Conservation (phyloP, 495 filamentous ascomycete genomes). For the Thermothielavioides terrestris region DNA sequence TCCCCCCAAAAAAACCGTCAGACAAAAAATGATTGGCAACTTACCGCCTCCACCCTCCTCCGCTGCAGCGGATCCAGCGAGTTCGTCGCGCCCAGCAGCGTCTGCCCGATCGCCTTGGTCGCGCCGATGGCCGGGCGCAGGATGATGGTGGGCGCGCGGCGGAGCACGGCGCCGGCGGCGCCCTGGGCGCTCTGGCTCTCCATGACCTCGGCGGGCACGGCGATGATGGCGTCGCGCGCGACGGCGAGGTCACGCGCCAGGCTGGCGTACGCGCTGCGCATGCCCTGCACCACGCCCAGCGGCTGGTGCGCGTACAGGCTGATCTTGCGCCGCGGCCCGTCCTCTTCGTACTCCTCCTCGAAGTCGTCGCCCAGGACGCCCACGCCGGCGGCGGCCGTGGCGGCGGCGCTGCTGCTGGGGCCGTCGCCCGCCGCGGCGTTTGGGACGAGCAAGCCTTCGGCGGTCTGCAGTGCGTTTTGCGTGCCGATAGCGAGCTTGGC, state of each 20-base stretch:
- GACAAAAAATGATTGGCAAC: slow-evolving; percentile 22
- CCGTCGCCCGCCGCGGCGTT: slow-evolving; percentile 28
- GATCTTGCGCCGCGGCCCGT: slow-evolving; percentile 35
- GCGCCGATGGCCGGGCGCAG: slow-evolving; percentile 85
- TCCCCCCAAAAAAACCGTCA: background rate
- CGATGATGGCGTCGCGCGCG: slow-evolving; percentile 83
- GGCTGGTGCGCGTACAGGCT: slow-evolving; percentile 92
- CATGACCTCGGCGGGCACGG: slow-evolving; percentile 84
- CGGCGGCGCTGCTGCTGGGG: slow-evolving; percentile 18
- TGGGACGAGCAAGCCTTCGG: slow-evolving; percentile 64
- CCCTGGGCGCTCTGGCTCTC: slow-evolving; percentile 78
- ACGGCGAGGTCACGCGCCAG: slow-evolving; percentile 79
- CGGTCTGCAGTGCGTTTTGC: slow-evolving; percentile 79
- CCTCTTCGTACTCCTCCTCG: slow-evolving; percentile 58
- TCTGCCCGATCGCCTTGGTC: slow-evolving; percentile 80
- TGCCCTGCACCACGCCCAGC: slow-evolving; percentile 72
- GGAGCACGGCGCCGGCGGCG: slow-evolving; percentile 69
- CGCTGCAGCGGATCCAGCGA: slow-evolving; percentile 76
- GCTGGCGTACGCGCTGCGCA: slow-evolving; percentile 70
- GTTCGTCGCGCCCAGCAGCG: slow-evolving; percentile 89
- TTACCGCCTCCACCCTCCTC: slow-evolving; percentile 79
- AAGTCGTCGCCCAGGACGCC: slow-evolving; percentile 36
- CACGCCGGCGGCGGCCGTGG: slow-evolving; percentile 14
- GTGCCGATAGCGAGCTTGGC: slow-evolving; percentile 94
- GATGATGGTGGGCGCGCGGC: slow-evolving; percentile 80